Conservation (phyloP, 371 early-diverging fungal genomes). For the Syncephalastrum monosporum region DNA sequence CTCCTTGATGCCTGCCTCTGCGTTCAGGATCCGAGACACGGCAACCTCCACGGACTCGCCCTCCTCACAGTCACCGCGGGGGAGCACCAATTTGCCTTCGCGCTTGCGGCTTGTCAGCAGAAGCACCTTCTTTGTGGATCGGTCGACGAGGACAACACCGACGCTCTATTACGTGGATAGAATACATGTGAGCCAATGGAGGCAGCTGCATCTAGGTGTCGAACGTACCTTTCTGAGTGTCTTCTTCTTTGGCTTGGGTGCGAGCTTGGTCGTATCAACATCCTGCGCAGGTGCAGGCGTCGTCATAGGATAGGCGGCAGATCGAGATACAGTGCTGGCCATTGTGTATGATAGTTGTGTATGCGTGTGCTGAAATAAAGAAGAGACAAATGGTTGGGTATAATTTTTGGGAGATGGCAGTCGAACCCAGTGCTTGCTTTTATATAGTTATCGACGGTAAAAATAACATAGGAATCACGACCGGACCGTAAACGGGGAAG, state of each 20-base stretch:
- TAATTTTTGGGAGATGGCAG: neutral
- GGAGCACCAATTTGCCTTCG: constrained; percentile 34
- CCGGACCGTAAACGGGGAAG: neutral
- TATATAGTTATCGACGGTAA: neutral
- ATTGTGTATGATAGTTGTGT: neutral
- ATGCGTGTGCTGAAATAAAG: neutral
- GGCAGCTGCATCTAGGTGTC: neutral
- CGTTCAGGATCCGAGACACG: constrained; percentile 35
- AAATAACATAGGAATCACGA: neutral
- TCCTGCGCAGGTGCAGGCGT: too few species aligned
- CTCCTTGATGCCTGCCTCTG: constrained; percentile 30
- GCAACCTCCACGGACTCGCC: constrained; percentile 36
- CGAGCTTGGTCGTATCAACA: neutral
- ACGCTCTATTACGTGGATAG: constrained; percentile 21
- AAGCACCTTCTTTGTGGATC: constrained; percentile 23
- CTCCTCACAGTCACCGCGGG: constrained; percentile 35
- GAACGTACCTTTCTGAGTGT: constrained; percentile 6
- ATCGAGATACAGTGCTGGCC: too few species aligned
- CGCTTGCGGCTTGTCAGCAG: constrained; percentile 36
- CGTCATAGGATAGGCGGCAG: too few species aligned
- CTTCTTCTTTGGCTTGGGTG: constrained; percentile 12
- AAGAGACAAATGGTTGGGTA: neutral
- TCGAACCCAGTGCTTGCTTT: neutral
- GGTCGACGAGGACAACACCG: constrained; percentile 36
- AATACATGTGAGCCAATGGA: too few species aligned